Percentiles rank a stretch among this genome's conserved stretches.
Evolutionary conservation across 1,284 basidiomycete species (phyloP).

Genomic region (Gomphus bonarii): DNA sequence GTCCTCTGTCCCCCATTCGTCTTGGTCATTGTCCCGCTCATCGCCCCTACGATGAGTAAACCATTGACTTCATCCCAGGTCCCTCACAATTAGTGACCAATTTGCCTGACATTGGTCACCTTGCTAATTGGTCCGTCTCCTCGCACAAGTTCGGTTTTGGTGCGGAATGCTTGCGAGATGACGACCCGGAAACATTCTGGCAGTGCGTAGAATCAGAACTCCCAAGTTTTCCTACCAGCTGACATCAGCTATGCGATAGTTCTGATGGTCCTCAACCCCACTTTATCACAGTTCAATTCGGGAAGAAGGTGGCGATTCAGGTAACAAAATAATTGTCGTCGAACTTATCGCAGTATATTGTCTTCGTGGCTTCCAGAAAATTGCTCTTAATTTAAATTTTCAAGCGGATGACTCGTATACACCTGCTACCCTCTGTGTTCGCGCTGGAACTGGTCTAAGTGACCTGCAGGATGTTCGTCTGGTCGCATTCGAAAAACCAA

Average conservation of each 20-base stretch:
- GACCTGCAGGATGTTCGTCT: slow-evolving; percentile 90
- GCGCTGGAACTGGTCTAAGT: slow-evolving; percentile 84
- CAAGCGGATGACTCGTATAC: slow-evolving; percentile 94
- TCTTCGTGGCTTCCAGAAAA: slow-evolving; percentile 50
- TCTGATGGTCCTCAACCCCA: slow-evolving; percentile 98
- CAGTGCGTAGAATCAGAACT: slow-evolving; percentile 55
- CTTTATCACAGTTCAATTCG: slow-evolving; percentile 90
- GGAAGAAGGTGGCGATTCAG: slow-evolving; percentile 82
- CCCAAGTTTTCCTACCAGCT: neutral
- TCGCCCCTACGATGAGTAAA: neutral
- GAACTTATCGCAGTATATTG: neutral
- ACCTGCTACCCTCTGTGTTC: slow-evolving; percentile 81
- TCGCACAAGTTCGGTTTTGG: slow-evolving; percentile 96
- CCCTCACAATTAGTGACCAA: neutral
- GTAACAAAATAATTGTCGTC: slow-evolving; percentile 29
- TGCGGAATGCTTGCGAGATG: slow-evolving; percentile 82
- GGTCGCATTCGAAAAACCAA: slow-evolving; percentile 79
- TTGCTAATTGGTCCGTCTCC: slow-evolving; percentile 94
- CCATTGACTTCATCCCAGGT: slow-evolving; percentile 7
- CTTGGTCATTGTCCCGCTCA: neutral
- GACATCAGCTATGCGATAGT: slow-evolving; percentile 32
- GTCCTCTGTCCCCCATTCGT: neutral
- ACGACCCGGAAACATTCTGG: slow-evolving; percentile 92
- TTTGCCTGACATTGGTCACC: slow-evolving; percentile 66
- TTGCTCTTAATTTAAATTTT: slow-evolving; percentile 84